Base-by-base conservation (phyloP, 2,329 filamentous ascomycete species). In the Zymoseptoria ardabiliae region DNA sequence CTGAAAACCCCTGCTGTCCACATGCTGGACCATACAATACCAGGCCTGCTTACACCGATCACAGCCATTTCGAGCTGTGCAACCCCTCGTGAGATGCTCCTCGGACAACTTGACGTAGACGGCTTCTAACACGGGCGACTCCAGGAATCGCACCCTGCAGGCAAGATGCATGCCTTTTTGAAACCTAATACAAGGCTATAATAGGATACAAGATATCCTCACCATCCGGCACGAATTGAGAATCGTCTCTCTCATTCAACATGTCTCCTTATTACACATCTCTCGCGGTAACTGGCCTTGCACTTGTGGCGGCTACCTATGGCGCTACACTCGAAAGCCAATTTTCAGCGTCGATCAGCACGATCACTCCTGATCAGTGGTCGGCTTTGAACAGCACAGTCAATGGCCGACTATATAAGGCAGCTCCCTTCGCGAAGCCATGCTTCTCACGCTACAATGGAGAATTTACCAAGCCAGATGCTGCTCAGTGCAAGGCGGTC, bases 371-470 rank as follows among this genome's bases (percentile, higher is more conserved):
- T 2, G 41, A 30, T 11, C 59, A 66, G 57, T 66, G 61, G 63
- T 30, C 57, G 8, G 49, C 65, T n/a, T 54, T 65, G 20, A 66
- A 65, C 30, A 23, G 50, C n/a, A 58, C 59, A 21, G 64, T 66
- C 11, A 49, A 54, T 20, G 63, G 63, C 1, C 50, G 61, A 19
- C 58, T 65, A 1, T 19, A 48, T 20, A 45, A 35, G 9, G 60
- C 49, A 17, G 52, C 58, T 11, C 63, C 63, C 3, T n/a, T 63
- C n/a, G 60, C 61, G 17, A 63, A 58, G 55, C 63, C 62, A 19
- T 65, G 62, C 54, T 65, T 60, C 55, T 58, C 54, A n/a, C 49
- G 25, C 52, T 63, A 61, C 48, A 60, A 63, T 23, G 59, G 63
- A 30, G 53, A 25, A 4, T 13, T 57, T 11, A 49, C 50, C 2